These are phyloP conservation scores for Hypoxylon sp. DNA, from an alignment of 2,329 filamentous ascomycete genomes.

Conservation along the genomic window DNA sequence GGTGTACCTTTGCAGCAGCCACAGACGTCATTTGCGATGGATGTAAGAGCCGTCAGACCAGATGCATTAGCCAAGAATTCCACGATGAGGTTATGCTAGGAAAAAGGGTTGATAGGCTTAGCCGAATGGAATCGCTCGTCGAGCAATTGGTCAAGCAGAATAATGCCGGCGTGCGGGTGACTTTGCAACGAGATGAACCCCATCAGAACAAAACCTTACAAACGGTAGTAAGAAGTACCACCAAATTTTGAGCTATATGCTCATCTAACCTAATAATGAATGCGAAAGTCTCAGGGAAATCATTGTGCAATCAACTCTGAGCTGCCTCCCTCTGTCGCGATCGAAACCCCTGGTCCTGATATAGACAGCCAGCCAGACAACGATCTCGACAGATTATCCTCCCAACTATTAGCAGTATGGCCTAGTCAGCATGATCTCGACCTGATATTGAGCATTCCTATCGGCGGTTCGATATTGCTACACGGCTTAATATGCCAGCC, in stretches of 20 bases:
- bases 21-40: constrained; percentile 60
- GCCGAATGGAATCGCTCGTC: constrained; percentile 57
- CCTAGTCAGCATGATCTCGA: constrained; percentile 58
- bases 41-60: constrained; percentile 61
- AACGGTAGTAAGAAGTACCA: constrained; percentile 1
- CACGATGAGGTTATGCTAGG: constrained; percentile 52
- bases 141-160: constrained; percentile 49
- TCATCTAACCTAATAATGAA: constrained; percentile 5
- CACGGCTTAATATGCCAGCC: constrained; percentile 58
- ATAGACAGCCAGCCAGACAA: constrained; percentile 18
- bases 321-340: neutral
- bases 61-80: constrained; percentile 66
- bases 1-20: constrained; percentile 62
- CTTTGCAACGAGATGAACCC: constrained; percentile 1
- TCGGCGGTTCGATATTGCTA: constrained; percentile 54
- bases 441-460: constrained; percentile 54
- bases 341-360: neutral
- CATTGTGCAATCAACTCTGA: neutral
- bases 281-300: constrained; percentile 8
- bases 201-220: constrained; percentile 7
- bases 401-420: constrained; percentile 57
- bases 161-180: neutral
- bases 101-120: constrained; percentile 53
- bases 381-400: constrained; percentile 49
- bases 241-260: neutral